Base-by-base conservation (phyloP, 495 filamentous ascomycete species). In the Aspergillus heteromorphus region DNA sequence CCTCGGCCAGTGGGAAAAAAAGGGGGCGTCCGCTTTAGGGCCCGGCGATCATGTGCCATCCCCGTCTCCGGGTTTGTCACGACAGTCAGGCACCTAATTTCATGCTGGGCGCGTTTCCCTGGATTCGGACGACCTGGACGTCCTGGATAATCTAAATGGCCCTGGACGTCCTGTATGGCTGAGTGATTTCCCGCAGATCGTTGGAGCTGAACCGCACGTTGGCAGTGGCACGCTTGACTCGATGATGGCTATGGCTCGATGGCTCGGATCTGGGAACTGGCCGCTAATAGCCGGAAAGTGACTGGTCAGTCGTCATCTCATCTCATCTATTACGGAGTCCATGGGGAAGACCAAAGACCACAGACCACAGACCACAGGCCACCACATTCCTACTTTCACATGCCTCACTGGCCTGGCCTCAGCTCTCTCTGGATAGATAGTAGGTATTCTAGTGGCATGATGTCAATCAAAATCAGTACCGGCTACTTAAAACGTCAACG, bases 21-120 rank as follows among this genome's bases (percentile, higher is more conserved):
- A n/a, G n/a, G 61, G 67, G 69, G 68, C 65, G 55, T 19, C 56
- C 51, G 40, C 40, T 36, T 38, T 53, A 53, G 50, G 51, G 55
- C 25, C 45, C 53, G 53, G 34, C 40, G 54, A 56, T 56, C 54
- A 51, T 56, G 48, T 52, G 54, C 48, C 38, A 20, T 52, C 49
- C 41, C 40, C 7, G 40, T 43, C 23, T 43, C 17, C 40, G 17
- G 40, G 40, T 43, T 43, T 21, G 40, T 21, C n/a, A n/a, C n/a
- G n/a, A n/a, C n/a, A n/a, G n/a, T n/a, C 43, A 47, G 13, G 42
- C 14, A 10, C 20, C 23, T 19, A 45, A 21, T 45, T 45, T 45
- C 9, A n/a, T 21, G 42, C 9, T 23, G 4, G 4, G 3, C 2
- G 34, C 4, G 34, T 5, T 38, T 38, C 34, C 34, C 2, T 38